Evolutionary conservation across 176 grass and related monocot species (phyloP), one percentile per base, ranked within the genome.

Genomic region (Raddia distichophylla): DNA sequence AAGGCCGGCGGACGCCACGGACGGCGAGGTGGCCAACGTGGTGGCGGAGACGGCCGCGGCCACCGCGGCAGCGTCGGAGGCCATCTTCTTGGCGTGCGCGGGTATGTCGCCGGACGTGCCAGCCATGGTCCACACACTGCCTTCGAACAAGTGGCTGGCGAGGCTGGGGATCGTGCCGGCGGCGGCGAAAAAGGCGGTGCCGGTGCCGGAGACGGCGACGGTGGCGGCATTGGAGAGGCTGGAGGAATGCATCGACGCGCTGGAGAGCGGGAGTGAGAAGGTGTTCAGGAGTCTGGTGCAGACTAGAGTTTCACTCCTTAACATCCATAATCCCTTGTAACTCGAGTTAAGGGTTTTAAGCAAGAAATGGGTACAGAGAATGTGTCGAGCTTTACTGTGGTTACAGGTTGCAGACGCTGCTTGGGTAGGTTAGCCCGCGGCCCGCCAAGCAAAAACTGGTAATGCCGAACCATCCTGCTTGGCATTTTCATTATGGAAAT

Each of bases 281-380:
- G 80, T 91, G 58, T 94, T 84, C 37, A 87, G 80, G 43, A 81
- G 49, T 37, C 71, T 94, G 35, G 56, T 91, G 40, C 90, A 88
- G 69, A 73, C 77, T 40, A 87, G 89, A 83, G 89, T 94, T 49
- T 61, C 51, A 22, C 87, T 94, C 7, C 92, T 94, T 3, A 94
- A 94, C 80, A 86, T 94, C 10, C 81, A 84, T 40, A 87, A 82
- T 10, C 84, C 84, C 0, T 1, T 86, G 49, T 86, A 47, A 74
- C 76, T 58, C 3, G 32, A 11, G 32, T 53, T 6, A 72, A n/a
- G 33, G 7, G 64, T 57, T 64, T 62, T 13, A 33, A 32, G 10
- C 33, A 65, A 64, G 15, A 45, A 54, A n/a, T 75, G 67, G 37
- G 27, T 27, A 27, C 27, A 40, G 60, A 50, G 64, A 83, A 83